A percentile compares a stretch with the other conserved stretches of the same genome.
These are phyloP conservation scores for Yamagishiella unicocca DNA, from an alignment of 139 green algal genomes.

Conservation along the genomic window DNA sequence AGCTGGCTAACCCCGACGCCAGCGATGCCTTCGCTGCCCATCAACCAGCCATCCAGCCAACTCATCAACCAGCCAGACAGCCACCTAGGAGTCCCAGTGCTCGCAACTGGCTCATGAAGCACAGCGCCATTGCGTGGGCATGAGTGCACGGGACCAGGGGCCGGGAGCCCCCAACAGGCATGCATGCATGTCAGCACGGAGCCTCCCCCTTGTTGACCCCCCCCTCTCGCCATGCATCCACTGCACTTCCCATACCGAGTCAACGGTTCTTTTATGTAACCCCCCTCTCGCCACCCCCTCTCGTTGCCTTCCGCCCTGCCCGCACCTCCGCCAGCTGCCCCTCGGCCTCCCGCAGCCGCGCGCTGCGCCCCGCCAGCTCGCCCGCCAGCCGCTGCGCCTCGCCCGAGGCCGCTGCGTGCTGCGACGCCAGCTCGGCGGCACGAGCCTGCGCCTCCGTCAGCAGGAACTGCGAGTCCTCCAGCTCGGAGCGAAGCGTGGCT, in stretches of 20 bases:
- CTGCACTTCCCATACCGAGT: background rate
- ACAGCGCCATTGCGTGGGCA: too few relatives aligned
- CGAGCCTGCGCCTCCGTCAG: conserved; percentile 44
- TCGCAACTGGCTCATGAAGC: too few relatives aligned
- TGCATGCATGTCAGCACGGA: background rate
- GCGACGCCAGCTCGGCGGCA: background rate
- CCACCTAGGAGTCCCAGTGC: too few relatives aligned
- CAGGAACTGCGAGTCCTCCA: conserved; percentile 43
- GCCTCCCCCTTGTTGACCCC: background rate
- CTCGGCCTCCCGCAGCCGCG: conserved; percentile 3
- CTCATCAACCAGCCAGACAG: too few relatives aligned
- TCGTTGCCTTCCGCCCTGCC: too few relatives aligned
- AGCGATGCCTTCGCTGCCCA: too few relatives aligned
- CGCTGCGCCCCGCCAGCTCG: background rate
- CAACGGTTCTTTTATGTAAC: background rate
- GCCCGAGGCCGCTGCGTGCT: background rate
- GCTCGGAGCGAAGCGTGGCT: conserved; percentile 45
- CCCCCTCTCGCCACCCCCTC: too few relatives aligned
- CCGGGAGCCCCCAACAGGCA: too few relatives aligned
- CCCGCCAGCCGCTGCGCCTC: conserved; percentile 9
- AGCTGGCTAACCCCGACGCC: too few relatives aligned
- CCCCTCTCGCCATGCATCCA: background rate
- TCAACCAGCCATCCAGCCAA: too few relatives aligned
- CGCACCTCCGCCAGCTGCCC: background rate
- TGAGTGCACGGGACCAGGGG: too few relatives aligned